phyloP scores from a whole-genome alignment of 768 basidiomycete genomes.

The Panaeolus cyanescens region DNA sequence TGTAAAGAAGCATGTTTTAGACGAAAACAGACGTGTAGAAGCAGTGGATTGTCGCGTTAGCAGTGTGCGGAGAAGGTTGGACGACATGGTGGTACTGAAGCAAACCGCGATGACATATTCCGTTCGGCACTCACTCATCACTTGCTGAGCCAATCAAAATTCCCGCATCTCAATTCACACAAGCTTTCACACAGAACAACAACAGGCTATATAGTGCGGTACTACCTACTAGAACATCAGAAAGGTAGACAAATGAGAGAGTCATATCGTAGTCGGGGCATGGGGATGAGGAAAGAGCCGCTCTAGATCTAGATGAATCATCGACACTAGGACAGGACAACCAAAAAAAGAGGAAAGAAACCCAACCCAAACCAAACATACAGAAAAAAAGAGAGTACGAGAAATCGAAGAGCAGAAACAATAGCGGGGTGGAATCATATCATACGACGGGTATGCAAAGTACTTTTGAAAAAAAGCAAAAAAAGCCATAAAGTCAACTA shows the following conservation, averaged over 20 bases:
- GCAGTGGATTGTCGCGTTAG: background rate
- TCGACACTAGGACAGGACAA: background rate
- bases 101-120: background rate
- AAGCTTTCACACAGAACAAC: background rate
- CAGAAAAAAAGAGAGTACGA: background rate
- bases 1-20: background rate
- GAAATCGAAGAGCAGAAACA: background rate
- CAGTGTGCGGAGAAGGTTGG: background rate
- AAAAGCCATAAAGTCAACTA: background rate
- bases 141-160: background rate
- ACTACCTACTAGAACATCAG: background rate
- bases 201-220: background rate
- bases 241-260: background rate
- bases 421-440: background rate
- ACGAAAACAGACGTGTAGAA: background rate
- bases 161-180: background rate
- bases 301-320: slow-evolving; percentile 1
- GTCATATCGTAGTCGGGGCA: background rate
- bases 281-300: background rate
- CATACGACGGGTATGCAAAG: background rate
- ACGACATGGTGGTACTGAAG: background rate
- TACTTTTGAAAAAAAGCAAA: background rate
- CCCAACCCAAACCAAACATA: background rate
- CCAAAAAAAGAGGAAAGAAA: background rate
- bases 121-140: background rate